Evolutionary conservation across 2,329 filamentous ascomycete species (phyloP).

Genomic region (Daldinia sp.): DNA sequence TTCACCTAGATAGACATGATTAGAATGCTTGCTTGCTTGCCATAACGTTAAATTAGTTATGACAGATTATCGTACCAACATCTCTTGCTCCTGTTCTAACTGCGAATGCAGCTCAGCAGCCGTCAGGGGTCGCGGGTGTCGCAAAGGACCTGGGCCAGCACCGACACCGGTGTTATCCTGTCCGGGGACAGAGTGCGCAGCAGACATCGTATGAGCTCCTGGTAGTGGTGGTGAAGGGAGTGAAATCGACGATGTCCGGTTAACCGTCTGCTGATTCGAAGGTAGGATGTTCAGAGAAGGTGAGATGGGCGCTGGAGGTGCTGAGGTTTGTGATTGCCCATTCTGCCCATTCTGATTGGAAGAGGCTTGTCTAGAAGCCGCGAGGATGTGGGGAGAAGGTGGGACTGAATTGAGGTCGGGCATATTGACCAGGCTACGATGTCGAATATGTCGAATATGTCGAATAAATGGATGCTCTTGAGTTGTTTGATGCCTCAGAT

Average conservation of each 20-base stretch:
- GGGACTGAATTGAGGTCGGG: slow-evolving; percentile 68
- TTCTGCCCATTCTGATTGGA: slow-evolving; percentile 57
- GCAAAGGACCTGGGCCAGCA: slow-evolving; percentile 76
- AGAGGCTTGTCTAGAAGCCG: slow-evolving; percentile 59
- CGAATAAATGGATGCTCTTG: slow-evolving; percentile 8
- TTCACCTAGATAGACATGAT: slow-evolving; percentile 74
- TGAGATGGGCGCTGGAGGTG: slow-evolving; percentile 52
- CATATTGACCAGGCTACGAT: slow-evolving; percentile 34
- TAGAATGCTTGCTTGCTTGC: slow-evolving; percentile 7
- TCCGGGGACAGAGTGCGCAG: slow-evolving; percentile 47
- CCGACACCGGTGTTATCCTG: slow-evolving; percentile 61
- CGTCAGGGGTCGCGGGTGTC: slow-evolving; percentile 89
- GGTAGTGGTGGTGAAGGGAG: slow-evolving; percentile 51
- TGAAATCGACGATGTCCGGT: slow-evolving; percentile 55
- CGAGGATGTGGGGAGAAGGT: slow-evolving; percentile 61
- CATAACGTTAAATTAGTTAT: not conserved
- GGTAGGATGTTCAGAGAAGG: slow-evolving; percentile 68
- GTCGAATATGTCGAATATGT: slow-evolving; percentile 13
- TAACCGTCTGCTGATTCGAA: slow-evolving; percentile 61
- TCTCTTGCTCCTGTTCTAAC: slow-evolving; percentile 95
- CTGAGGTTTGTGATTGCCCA: slow-evolving; percentile 34
- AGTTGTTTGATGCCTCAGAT: not conserved
- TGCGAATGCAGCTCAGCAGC: slow-evolving; percentile 89
- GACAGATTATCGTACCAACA: slow-evolving; percentile 71
- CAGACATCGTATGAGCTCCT: slow-evolving; percentile 40